Evolutionary conservation across 345 rosid species (phyloP), one percentile per base, ranked within the genome.

Genomic region (Eucalyptus pauciflora): DNA sequence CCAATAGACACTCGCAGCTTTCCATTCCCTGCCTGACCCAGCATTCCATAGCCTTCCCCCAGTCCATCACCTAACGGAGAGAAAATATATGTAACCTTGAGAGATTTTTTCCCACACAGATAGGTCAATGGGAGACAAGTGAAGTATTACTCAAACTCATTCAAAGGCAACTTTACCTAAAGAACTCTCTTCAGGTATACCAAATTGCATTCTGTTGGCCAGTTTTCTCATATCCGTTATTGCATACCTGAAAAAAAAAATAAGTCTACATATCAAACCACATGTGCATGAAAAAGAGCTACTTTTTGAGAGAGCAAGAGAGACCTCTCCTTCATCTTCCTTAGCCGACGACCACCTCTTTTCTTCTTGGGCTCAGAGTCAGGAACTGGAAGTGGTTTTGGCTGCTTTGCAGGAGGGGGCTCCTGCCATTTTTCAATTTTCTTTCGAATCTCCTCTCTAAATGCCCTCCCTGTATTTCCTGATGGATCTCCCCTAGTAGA

Each of bases 41-140:
- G 99, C 99, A 98, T 97, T 83, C 99, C 99, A 93, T 95, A 98
- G 37, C 99, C 99, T 91, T 98, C 99, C 20, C 99, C 99, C 88
- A 98, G 92, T 14, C 99, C 99, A 94, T 97, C 99, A 93, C 99
- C 99, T 97, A 88, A 86, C 88, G 88, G 81, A 91, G 90, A 85
- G 87, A 90, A 91, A 43, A 50, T 45, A 51, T 18, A 60, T 8
- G 22, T 20, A 20, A 43, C 48, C 24, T 18, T 22, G 48, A 76
- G 48, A 50, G 46, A 79, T 83, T 64, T 90, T 9, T 86, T 13
- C 43, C 50, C 12, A 33, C 43, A 7, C 13, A 64, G 31, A 79
- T 14, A 41, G 41, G 52, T 87, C 85, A n/a, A 85, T 31, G 67
- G 88, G 37, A 46, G 58, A 76, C 29, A 76, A 41, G 31, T 29